phyloP scores from a whole-genome alignment of 352 stramenopile species.

The Phytophthora fragariae region DNA sequence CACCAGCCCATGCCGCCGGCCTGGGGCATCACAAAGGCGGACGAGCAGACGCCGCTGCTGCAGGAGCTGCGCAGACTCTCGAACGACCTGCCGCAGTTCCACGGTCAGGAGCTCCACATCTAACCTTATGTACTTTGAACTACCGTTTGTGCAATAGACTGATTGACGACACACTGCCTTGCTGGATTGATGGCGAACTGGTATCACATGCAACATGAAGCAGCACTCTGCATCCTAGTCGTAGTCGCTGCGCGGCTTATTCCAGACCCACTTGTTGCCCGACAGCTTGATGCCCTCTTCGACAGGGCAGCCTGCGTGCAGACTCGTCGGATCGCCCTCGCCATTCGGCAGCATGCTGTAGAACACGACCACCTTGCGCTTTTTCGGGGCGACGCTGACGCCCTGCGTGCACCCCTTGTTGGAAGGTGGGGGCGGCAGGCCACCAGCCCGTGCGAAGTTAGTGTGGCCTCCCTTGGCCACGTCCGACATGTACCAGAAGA shows the following conservation, averaged over 20 bases:
- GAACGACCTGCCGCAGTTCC: conserved; percentile 59
- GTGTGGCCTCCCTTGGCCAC: conserved; percentile 74
- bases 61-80: conserved; percentile 41
- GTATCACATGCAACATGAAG: neutral
- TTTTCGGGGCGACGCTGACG: conserved; percentile 67
- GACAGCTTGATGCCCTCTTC: conserved; percentile 80
- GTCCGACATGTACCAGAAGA: conserved; percentile 91
- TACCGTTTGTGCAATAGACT: conserved; percentile 24
- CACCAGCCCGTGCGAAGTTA: conserved; percentile 71
- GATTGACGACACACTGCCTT: neutral
- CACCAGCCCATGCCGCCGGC: conserved; percentile 13
- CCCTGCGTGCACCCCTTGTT: conserved; percentile 74
- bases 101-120: conserved; percentile 66
- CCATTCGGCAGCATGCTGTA: conserved; percentile 85
- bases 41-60: conserved; percentile 66
- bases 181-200: neutral
- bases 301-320: conserved; percentile 76
- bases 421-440: conserved; percentile 43
- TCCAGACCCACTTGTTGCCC: conserved; percentile 89
- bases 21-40: conserved; percentile 37
- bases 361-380: conserved; percentile 84
- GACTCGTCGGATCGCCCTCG: conserved; percentile 64
- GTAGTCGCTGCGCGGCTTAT: conserved; percentile 56
- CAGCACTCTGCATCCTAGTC: neutral
- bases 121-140: conserved; percentile 35